Percentiles rank a stretch among this genome's conserved stretches.
phyloP scores from a whole-genome alignment of 1,284 basidiomycete species.

The Mycosarcoma maydis region DNA sequence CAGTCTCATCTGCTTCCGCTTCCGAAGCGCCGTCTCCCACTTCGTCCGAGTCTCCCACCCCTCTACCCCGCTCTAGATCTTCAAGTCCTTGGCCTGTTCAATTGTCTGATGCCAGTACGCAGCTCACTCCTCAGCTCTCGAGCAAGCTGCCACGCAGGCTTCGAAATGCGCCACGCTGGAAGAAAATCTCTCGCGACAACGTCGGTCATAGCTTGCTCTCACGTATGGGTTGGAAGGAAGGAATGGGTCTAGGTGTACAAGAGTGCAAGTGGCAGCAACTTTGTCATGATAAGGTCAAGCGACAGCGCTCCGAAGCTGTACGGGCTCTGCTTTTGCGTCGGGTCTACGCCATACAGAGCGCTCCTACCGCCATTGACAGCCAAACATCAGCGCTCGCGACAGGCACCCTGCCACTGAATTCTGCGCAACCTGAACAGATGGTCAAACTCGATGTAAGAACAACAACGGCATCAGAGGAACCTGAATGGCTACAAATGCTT shows the following conservation, averaged over 20 bases:
- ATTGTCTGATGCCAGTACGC: too few relatives aligned
- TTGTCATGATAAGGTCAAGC: slow-evolving; percentile 10
- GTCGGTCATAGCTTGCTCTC: slow-evolving; percentile 37
- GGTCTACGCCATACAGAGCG: background rate
- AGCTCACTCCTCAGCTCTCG: slow-evolving; percentile 1
- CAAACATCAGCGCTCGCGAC: too few relatives aligned
- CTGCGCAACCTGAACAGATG: too few relatives aligned
- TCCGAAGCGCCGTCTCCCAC: slow-evolving; percentile 29
- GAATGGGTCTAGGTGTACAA: slow-evolving; percentile 39
- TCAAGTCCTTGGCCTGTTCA: too few relatives aligned
- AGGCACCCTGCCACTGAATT: too few relatives aligned
- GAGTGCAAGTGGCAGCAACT: slow-evolving; percentile 42
- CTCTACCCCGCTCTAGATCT: slow-evolving; percentile 4
- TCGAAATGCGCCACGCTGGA: slow-evolving; percentile 27
- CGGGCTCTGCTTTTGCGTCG: slow-evolving; percentile 11
- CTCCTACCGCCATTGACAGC: background rate
- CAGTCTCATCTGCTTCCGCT: slow-evolving; percentile 29
- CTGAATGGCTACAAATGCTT: slow-evolving; percentile 18
- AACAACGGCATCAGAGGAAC: too few relatives aligned
- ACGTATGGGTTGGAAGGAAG: slow-evolving; percentile 47
- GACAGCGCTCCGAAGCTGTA: slow-evolving; percentile 17
- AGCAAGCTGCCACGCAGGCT: slow-evolving; percentile 12
- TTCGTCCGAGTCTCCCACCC: slow-evolving; percentile 16
- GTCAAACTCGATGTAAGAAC: too few relatives aligned
- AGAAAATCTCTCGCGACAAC: slow-evolving; percentile 33